These are phyloP conservation scores for Vaccinium macrocarpon DNA, from an alignment of 148 eudicot genomes.

Conservation along the genomic window DNA sequence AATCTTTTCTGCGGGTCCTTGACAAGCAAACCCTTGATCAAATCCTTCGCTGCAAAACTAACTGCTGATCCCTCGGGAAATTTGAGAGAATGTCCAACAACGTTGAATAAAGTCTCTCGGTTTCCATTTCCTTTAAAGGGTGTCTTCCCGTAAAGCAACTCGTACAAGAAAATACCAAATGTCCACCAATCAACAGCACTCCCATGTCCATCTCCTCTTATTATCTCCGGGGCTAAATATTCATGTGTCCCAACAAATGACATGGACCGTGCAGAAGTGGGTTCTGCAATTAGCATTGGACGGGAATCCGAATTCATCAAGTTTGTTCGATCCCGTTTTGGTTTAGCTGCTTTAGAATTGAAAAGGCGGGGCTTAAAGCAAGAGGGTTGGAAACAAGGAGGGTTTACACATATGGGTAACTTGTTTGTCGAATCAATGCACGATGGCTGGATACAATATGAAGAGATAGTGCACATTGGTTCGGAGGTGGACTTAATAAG, in stretches of 20 bases:
- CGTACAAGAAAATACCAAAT: slow-evolving; percentile 39
- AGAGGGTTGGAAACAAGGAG: slow-evolving; percentile 43
- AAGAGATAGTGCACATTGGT: slow-evolving; percentile 42
- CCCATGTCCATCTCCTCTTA: slow-evolving; percentile 48
- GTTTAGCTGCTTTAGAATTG: slow-evolving; percentile 37
- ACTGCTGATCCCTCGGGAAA: slow-evolving; percentile 40
- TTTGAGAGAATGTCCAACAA: slow-evolving; percentile 41
- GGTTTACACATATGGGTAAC: slow-evolving; percentile 49
- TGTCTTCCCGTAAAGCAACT: slow-evolving; percentile 38
- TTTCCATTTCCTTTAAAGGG: slow-evolving; percentile 46
- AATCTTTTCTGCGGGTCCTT: slow-evolving; percentile 47
- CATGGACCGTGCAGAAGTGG: slow-evolving; percentile 48
- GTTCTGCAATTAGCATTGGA: slow-evolving; percentile 46
- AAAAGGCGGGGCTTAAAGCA: slow-evolving; percentile 41
- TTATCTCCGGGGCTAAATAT: slow-evolving; percentile 45
- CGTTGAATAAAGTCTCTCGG: slow-evolving; percentile 44
- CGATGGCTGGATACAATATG: slow-evolving; percentile 29
- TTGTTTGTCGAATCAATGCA: slow-evolving; percentile 61
- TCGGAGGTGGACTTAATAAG: slow-evolving; percentile 47
- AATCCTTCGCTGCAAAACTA: slow-evolving; percentile 44
- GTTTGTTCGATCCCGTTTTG: slow-evolving; percentile 30
- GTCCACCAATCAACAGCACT: slow-evolving; percentile 62
- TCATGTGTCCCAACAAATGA: slow-evolving; percentile 52
- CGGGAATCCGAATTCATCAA: slow-evolving; percentile 38
- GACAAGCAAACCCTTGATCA: slow-evolving; percentile 37